A percentile compares a stretch with the other conserved stretches of the same genome.
These are phyloP conservation scores for Triticum monococcum DNA, from an alignment of 176 grass and related monocot genomes.

Conservation along the genomic window DNA sequence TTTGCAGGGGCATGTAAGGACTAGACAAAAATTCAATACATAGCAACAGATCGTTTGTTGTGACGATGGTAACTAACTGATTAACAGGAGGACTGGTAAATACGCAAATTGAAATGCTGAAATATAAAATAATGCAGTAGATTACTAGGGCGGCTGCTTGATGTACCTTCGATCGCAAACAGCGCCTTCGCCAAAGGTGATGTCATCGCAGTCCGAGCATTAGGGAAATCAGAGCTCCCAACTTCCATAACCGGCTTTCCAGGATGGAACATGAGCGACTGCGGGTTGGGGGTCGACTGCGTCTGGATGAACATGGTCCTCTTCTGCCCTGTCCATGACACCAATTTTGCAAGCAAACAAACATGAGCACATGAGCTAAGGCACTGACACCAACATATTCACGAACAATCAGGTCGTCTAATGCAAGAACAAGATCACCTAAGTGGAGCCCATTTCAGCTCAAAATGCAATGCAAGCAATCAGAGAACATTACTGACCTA, in stretches of 20 bases:
- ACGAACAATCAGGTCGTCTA: neutral
- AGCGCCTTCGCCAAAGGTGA: slow-evolving; percentile 87
- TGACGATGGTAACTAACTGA: neutral
- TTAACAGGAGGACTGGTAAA: neutral
- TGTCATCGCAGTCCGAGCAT: slow-evolving; percentile 65
- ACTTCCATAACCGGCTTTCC: slow-evolving; percentile 95
- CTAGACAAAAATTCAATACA: neutral
- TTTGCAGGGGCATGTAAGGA: neutral
- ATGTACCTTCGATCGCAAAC: slow-evolving; percentile 74
- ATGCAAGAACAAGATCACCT: neutral
- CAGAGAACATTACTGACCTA: neutral
- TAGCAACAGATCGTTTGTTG: neutral
- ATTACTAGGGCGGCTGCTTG: neutral
- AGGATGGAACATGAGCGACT: slow-evolving; percentile 96
- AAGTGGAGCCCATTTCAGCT: neutral
- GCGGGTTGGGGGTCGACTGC: slow-evolving; percentile 80
- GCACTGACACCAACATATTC: neutral
- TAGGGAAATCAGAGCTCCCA: slow-evolving; percentile 95
- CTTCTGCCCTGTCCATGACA: slow-evolving; percentile 66
- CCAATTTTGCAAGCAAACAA: neutral
- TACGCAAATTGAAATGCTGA: neutral
- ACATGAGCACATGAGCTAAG: neutral
- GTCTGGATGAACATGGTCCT: slow-evolving; percentile 99
- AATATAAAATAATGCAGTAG: neutral
- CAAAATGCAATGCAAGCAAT: neutral